A percentile compares a stretch with the other conserved stretches of the same genome.
Evolutionary conservation across 345 rosid species (phyloP).

Genomic region (Eutrema yunnanense): DNA sequence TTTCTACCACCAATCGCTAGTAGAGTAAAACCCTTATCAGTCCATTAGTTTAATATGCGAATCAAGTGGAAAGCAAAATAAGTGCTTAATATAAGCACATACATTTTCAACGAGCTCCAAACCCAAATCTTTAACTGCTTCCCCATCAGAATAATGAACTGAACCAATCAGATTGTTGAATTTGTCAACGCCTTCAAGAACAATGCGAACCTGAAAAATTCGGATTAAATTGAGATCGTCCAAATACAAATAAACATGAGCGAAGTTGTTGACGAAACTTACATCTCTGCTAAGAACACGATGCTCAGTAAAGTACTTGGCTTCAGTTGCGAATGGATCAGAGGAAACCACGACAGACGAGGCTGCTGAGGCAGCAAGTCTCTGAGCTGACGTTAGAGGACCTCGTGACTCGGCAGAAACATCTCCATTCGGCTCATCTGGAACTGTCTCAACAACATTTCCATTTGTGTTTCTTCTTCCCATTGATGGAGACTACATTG

Average conservation of each 20-base stretch:
- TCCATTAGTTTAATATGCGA: neutral
- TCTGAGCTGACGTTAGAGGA: slow-evolving; percentile 90
- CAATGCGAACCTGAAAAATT: slow-evolving; percentile 73
- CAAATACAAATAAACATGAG: slow-evolving; percentile 1
- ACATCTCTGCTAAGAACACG: slow-evolving; percentile 91
- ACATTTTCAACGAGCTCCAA: slow-evolving; percentile 94
- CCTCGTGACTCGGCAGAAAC: slow-evolving; percentile 50
- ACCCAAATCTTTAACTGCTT: slow-evolving; percentile 78
- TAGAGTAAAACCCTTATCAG: neutral
- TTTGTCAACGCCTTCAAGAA: slow-evolving; percentile 95
- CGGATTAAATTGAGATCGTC: slow-evolving; percentile 8
- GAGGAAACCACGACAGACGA: slow-evolving; percentile 55
- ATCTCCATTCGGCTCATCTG: slow-evolving; percentile 74
- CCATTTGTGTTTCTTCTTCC: slow-evolving; percentile 61
- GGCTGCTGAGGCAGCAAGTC: slow-evolving; percentile 65
- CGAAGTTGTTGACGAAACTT: slow-evolving; percentile 2
- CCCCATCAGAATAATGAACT: slow-evolving; percentile 84
- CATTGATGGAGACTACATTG: slow-evolving; percentile 71
- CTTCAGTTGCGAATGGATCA: slow-evolving; percentile 79
- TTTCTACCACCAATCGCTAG: neutral
- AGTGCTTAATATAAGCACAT: slow-evolving; percentile 21
- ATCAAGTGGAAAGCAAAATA: neutral
- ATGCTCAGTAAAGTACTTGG: slow-evolving; percentile 86
- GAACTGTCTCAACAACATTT: slow-evolving; percentile 31
- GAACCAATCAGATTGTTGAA: slow-evolving; percentile 93